phyloP scores from a whole-genome alignment of 225 moss, liverwort and hornwort genomes.

The Marchantia paleacea region DNA sequence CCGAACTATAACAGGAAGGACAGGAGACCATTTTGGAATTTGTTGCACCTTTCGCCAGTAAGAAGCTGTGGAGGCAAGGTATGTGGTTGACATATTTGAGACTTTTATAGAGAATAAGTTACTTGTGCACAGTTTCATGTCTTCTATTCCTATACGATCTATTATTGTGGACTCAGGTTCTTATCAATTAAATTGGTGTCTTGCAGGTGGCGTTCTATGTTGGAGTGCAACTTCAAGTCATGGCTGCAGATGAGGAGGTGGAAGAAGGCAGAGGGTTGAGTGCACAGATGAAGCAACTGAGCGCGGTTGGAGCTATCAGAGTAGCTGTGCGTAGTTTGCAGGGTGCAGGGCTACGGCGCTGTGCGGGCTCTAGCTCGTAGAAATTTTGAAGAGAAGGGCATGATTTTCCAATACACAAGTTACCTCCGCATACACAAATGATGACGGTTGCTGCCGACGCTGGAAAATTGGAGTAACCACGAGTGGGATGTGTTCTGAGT shows the following conservation, averaged over 20 bases:
- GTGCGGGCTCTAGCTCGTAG: neutral
- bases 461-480: neutral
- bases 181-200: neutral
- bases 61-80: constrained; percentile 65
- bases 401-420: neutral
- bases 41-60: constrained; percentile 66
- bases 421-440: neutral
- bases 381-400: neutral
- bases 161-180: too few species aligned
- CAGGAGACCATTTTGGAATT: constrained; percentile 69
- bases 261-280: constrained; percentile 39
- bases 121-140: too few species aligned
- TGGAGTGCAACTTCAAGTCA: constrained; percentile 73
- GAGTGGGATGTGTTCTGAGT: neutral
- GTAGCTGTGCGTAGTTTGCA: constrained; percentile 82
- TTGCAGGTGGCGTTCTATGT: constrained; percentile 72
- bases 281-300: constrained; percentile 53
- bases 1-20: constrained; percentile 51
- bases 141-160: too few species aligned
- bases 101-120: too few species aligned
- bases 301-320: constrained; percentile 68
- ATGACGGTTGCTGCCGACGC: neutral
- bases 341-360: constrained; percentile 58
- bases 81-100: constrained; percentile 3
- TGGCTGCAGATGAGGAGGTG: constrained; percentile 38